Percentiles rank a stretch among this genome's conserved stretches.
phyloP scores from a whole-genome alignment of 805 yeast species.

The Kuraishia hungarica region DNA sequence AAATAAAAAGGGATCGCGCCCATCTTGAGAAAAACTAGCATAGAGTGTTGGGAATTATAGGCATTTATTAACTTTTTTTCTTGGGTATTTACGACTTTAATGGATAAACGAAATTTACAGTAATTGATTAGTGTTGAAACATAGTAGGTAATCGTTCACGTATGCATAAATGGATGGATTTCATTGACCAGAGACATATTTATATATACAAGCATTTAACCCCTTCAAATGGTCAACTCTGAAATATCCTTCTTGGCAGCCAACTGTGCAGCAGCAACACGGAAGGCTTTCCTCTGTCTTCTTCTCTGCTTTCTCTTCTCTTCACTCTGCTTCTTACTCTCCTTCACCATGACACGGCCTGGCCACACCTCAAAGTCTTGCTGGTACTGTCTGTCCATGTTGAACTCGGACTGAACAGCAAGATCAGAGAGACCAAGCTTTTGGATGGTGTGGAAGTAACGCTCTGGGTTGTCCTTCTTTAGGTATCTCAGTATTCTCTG shows the following conservation, averaged over 20 bases:
- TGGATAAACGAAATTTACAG: background rate
- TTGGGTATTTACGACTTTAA: background rate
- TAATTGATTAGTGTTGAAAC: background rate
- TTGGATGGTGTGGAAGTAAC: slow-evolving; percentile 78
- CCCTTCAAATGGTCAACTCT: background rate
- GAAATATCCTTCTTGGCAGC: slow-evolving; percentile 1
- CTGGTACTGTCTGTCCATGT: slow-evolving; percentile 68
- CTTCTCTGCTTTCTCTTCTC: slow-evolving; percentile 38
- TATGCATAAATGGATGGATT: background rate
- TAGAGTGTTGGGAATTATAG: background rate
- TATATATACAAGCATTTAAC: slow-evolving; percentile 4
- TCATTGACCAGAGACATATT: background rate
- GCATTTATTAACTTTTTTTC: slow-evolving; percentile 3
- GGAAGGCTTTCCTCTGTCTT: slow-evolving; percentile 31
- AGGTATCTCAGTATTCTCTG: slow-evolving; percentile 77
- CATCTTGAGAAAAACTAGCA: background rate
- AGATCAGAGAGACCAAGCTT: slow-evolving; percentile 84
- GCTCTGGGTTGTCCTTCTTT: slow-evolving; percentile 70
- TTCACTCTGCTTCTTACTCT: slow-evolving; percentile 38
- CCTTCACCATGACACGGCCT: slow-evolving; percentile 55
- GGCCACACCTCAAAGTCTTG: slow-evolving; percentile 76
- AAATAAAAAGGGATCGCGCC: background rate
- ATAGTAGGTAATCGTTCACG: background rate
- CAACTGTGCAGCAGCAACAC: slow-evolving; percentile 16
- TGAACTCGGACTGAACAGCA: slow-evolving; percentile 71